These are phyloP conservation scores for Boletus eberwhitei DNA, from an alignment of 768 basidiomycete species.

Conservation along the genomic window DNA sequence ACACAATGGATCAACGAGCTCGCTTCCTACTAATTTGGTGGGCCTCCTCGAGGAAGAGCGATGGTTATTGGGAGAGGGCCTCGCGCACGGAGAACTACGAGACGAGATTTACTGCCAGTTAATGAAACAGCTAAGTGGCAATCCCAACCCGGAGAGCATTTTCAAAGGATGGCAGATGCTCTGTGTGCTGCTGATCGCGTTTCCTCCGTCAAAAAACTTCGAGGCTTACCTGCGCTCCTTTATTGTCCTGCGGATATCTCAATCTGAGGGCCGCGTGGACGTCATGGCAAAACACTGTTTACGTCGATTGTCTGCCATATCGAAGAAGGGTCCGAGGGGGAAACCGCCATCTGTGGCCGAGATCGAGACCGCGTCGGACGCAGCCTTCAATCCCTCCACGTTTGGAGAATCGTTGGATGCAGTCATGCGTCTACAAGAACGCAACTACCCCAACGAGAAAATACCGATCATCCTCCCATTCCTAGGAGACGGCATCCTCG, in stretches of 20 bases:
- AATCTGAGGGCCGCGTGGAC: slow-evolving; percentile 75
- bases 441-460: slow-evolving; percentile 79
- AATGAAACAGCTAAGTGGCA: slow-evolving; percentile 86
- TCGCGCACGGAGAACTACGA: slow-evolving; percentile 76
- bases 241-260: slow-evolving; percentile 62
- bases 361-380: slow-evolving; percentile 93
- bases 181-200: slow-evolving; percentile 86
- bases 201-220: slow-evolving; percentile 92
- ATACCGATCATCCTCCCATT: slow-evolving; percentile 94
- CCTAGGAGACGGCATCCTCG: slow-evolving; percentile 88
- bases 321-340: slow-evolving; percentile 82
- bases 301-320: slow-evolving; percentile 68
- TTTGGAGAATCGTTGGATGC: slow-evolving; percentile 89
- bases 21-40: slow-evolving; percentile 39
- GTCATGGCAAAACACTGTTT: slow-evolving; percentile 90
- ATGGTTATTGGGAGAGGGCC: slow-evolving; percentile 79
- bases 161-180: slow-evolving; percentile 94
- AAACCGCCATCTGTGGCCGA: slow-evolving; percentile 79
- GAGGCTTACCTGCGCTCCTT: slow-evolving; percentile 82
- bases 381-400: slow-evolving; percentile 92
- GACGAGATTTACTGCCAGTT: slow-evolving; percentile 94
- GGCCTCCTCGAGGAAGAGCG: slow-evolving; percentile 78
- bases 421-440: slow-evolving; percentile 79
- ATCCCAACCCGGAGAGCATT: slow-evolving; percentile 77
- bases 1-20: slow-evolving; percentile 41